Percentiles rank a stretch among this genome's conserved stretches.
These are phyloP conservation scores for Monilinia fructicola DNA, from an alignment of 2,329 filamentous ascomycete genomes.

Conservation along the genomic window DNA sequence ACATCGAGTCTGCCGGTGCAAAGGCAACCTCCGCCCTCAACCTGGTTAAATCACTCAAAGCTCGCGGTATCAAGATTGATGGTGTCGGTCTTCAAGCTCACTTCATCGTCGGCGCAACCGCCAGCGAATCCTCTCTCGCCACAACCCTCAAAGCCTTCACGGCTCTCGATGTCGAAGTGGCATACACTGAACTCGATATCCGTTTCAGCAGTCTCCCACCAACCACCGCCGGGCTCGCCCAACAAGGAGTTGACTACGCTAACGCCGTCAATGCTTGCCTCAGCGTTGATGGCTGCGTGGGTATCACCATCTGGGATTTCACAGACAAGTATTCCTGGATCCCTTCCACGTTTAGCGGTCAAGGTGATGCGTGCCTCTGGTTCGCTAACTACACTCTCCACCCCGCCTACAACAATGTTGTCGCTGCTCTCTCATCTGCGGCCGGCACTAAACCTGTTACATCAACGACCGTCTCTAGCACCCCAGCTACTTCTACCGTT, in stretches of 20 bases:
- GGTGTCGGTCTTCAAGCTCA: conserved; percentile 64
- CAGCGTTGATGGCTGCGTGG: conserved; percentile 32
- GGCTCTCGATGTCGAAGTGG: conserved; percentile 55
- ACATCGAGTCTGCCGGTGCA: conserved; percentile 54
- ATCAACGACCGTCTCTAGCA: conserved; percentile 14
- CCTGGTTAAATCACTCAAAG: conserved; percentile 48
- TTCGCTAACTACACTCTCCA: conserved; percentile 46
- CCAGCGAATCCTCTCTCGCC: conserved; percentile 47
- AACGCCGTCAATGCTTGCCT: conserved; percentile 36
- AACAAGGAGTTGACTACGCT: conserved; percentile 52
- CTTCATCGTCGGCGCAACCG: conserved; percentile 56
- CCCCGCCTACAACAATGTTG: conserved; percentile 45
- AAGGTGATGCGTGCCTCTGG: conserved; percentile 47
- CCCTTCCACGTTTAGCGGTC: conserved; percentile 44
- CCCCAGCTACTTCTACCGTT: neutral
- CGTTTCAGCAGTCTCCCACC: conserved; percentile 50
- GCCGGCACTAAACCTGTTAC: conserved; percentile 6
- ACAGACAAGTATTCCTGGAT: conserved; percentile 45
- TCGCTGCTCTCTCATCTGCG: conserved; percentile 38
- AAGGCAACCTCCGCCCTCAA: conserved; percentile 48
- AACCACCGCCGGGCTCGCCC: conserved; percentile 43
- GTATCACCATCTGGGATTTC: conserved; percentile 39
- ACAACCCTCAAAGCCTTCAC: conserved; percentile 53
- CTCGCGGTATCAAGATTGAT: conserved; percentile 56
- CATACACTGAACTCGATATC: conserved; percentile 63